These are phyloP conservation scores for Haematococcus sp. DNA, from an alignment of 139 green algal species.

Conservation along the genomic window DNA sequence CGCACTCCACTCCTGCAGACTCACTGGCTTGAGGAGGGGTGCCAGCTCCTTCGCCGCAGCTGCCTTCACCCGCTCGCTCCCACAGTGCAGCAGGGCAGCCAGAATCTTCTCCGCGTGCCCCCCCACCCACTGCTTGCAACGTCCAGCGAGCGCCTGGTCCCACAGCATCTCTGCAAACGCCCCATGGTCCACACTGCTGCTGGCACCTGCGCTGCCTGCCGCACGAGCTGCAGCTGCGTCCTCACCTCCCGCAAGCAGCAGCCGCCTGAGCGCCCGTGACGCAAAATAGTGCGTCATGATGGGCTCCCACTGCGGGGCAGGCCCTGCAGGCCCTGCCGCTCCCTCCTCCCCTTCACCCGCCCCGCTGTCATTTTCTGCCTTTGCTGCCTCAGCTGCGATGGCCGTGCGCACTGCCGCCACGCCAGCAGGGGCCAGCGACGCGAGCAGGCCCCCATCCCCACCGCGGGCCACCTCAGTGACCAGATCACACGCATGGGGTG, in stretches of 20 bases:
- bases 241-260: constrained; percentile 44
- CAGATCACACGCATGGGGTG: constrained; percentile 47
- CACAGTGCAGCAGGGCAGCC: constrained; percentile 54
- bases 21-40: constrained; percentile 11
- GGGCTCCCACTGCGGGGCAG: constrained; percentile 19
- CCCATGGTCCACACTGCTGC: not conserved
- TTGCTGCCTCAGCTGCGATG: constrained; percentile 35
- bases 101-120: constrained; percentile 74
- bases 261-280: constrained; percentile 48
- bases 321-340: not conserved
- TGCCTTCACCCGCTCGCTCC: constrained; percentile 19
- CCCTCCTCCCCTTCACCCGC: not conserved
- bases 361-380: not conserved
- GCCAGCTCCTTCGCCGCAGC: constrained; percentile 43
- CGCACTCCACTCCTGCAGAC: not conserved
- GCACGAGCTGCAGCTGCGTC: constrained; percentile 21
- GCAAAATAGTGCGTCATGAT: constrained; percentile 58
- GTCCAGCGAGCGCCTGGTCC: constrained; percentile 40
- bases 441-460: constrained; percentile 48
- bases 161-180: constrained; percentile 48
- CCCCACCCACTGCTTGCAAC: constrained; percentile 46
- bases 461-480: constrained; percentile 67
- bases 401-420: constrained; percentile 55
- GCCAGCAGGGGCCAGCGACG: constrained; percentile 25
- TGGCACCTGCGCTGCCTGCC: not conserved